Evolutionary conservation across 176 grass and related monocot genomes (phyloP).

Genomic region (Puya raimondii): DNA sequence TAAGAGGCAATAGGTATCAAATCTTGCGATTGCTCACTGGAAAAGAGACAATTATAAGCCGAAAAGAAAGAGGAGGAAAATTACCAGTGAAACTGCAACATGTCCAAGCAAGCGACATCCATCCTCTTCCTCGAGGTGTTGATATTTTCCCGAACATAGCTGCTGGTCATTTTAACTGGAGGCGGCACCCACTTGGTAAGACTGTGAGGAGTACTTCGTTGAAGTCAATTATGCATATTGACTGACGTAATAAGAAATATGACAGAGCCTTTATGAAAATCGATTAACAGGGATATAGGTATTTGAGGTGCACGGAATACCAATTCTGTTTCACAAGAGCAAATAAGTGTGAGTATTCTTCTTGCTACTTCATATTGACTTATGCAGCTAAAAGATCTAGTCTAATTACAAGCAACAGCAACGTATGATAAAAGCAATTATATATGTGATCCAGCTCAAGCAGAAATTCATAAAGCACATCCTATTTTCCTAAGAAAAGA

Average conservation of each 20-base stretch:
- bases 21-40: not conserved
- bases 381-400: too few relatives aligned
- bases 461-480: too few relatives aligned
- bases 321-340: too few relatives aligned
- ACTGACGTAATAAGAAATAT: not conserved
- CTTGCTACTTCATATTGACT: too few relatives aligned
- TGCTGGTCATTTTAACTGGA: slow-evolving; percentile 83
- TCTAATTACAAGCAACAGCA: too few relatives aligned
- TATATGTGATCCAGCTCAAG: too few relatives aligned
- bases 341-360: too few relatives aligned
- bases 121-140: slow-evolving; percentile 78
- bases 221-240: not conserved
- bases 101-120: slow-evolving; percentile 76
- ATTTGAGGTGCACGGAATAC: too few relatives aligned
- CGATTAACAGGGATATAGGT: not conserved
- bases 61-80: not conserved
- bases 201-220: slow-evolving; percentile 6
- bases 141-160: slow-evolving; percentile 67
- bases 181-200: slow-evolving; percentile 92
- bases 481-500: too few relatives aligned
- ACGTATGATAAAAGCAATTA: too few relatives aligned
- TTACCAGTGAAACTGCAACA: slow-evolving; percentile 96
- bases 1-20: not conserved
- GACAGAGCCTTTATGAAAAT: not conserved
- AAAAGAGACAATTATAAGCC: not conserved